A percentile compares a stretch with the other conserved stretches of the same genome.
phyloP scores from a whole-genome alignment of 108 stramenopile genomes.

The Cyclotella distinguenda region DNA sequence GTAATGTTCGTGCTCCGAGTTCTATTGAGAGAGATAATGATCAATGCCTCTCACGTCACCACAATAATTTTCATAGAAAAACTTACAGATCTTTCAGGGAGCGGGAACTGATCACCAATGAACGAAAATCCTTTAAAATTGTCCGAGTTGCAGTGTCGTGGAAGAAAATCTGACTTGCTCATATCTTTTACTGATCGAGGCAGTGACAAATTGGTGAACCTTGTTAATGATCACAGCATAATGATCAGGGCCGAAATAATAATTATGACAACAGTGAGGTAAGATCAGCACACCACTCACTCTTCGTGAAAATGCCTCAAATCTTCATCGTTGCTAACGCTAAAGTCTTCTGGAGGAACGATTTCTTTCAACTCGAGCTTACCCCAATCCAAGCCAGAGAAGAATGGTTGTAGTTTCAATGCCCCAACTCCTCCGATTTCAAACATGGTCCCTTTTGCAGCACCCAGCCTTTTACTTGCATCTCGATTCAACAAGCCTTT shows the following conservation, averaged over 20 bases:
- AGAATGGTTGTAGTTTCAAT: slow-evolving; percentile 89
- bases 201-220: slow-evolving; percentile 76
- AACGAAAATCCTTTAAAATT: slow-evolving; percentile 88
- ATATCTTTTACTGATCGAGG: slow-evolving; percentile 81
- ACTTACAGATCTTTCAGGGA: slow-evolving; percentile 63
- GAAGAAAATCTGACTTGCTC: slow-evolving; percentile 53
- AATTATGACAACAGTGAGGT: not conserved
- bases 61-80: too few species aligned
- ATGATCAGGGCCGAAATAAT: not conserved
- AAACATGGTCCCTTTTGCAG: slow-evolving; percentile 92
- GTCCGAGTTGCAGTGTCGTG: slow-evolving; percentile 63
- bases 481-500: slow-evolving; percentile 93
- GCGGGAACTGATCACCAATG: slow-evolving; percentile 71
- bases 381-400: slow-evolving; percentile 89
- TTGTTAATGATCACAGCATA: not conserved
- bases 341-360: slow-evolving; percentile 67
- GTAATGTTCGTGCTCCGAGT: slow-evolving; percentile 66
- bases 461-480: slow-evolving; percentile 87
- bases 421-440: slow-evolving; percentile 94
- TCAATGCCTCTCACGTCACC: too few species aligned
- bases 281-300: slow-evolving; percentile 19
- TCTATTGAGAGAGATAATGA: slow-evolving; percentile 4
- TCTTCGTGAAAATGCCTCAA: slow-evolving; percentile 87
- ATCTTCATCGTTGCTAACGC: slow-evolving; percentile 76
- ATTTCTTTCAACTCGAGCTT: slow-evolving; percentile 78